Evolutionary conservation across 2,329 filamentous ascomycete species (phyloP).

Genomic region (Alternaria brassicicola): DNA sequence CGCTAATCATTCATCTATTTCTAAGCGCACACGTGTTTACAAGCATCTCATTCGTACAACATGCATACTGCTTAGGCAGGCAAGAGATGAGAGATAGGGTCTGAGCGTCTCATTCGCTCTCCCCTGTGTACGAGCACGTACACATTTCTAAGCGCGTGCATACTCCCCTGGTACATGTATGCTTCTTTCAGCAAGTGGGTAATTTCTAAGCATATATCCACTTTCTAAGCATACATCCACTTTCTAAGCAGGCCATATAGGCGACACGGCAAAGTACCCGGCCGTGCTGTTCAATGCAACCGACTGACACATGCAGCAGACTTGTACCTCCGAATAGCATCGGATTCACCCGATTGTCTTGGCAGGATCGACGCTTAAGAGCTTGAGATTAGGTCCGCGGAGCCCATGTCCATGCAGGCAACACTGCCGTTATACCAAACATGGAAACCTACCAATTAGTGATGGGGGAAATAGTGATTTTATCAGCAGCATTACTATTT

Average conservation of each 20-base stretch:
- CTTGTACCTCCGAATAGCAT: neutral
- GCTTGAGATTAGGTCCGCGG: neutral
- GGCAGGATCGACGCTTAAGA: conserved; percentile 6
- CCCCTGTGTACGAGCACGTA: neutral
- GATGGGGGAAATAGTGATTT: too few relatives aligned
- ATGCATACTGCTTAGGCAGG: neutral
- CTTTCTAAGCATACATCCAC: neutral
- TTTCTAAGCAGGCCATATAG: conserved; percentile 10
- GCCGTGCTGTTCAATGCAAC: conserved; percentile 9
- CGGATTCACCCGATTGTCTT: conserved; percentile 5
- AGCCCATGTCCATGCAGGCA: neutral
- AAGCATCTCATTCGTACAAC: neutral
- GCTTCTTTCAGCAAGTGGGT: neutral
- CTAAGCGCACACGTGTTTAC: neutral
- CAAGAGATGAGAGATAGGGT: neutral
- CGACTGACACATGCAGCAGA: conserved; percentile 1
- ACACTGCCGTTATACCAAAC: neutral
- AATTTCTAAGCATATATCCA: neutral
- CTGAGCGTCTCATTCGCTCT: neutral
- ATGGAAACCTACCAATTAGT: neutral
- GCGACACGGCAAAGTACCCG: conserved; percentile 1
- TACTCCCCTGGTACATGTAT: neutral
- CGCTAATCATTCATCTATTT: neutral
- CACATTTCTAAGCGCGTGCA: neutral
- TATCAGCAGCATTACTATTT: too few relatives aligned